Evolutionary conservation across 2,329 filamentous ascomycete species (phyloP), one percentile per base, ranked within the genome.

Genomic region (Sporothrix euskadiensis): DNA sequence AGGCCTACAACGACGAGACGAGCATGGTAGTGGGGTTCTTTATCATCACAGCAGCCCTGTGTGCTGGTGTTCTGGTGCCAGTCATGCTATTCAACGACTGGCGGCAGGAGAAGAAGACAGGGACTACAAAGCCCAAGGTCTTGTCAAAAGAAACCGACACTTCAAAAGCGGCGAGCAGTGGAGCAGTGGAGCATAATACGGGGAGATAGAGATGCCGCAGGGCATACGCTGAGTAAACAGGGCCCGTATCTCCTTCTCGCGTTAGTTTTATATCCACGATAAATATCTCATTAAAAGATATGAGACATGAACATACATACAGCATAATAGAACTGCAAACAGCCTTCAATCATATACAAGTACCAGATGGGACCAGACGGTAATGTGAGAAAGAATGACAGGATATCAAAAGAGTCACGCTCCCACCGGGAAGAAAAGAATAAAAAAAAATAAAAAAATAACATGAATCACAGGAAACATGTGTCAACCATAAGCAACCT

Each of bases 1-100:
- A 78, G 39, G 81, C 80, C 78, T 80, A 83, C 63, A 83, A 83
- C 76, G 79, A 81, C 2, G 83, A 87, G 76, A 71, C 78, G 26
- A 81, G 82, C 19, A 81, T 82, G 65, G 73, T 83, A 1, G 82
- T 80, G 44, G 85, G 81, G 32, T 89, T 89, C 76, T 79, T 88
- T 52, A 83, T 85, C 56, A 83, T 88, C n/a, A 81, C 83, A 32
- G 83, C 82, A 0, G 83, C 88, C 2, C 71, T 89, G 74, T 79
- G 80, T 7, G 79, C 85, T 0, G 86, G 85, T 4, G 80, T 88
- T 26, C 57, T 85, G 26, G 82, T 82, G 47, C 87, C 87, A 10
- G 80, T 84, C 4, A 73, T 83, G 56, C 77, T 86, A 9, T 77
- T 83, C 69, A 82, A 81, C 76, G 78, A 81, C 12, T 77, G 81